Base-by-base conservation (phyloP, 148 eudicot species). In the Pharnaceum exiguum region DNA sequence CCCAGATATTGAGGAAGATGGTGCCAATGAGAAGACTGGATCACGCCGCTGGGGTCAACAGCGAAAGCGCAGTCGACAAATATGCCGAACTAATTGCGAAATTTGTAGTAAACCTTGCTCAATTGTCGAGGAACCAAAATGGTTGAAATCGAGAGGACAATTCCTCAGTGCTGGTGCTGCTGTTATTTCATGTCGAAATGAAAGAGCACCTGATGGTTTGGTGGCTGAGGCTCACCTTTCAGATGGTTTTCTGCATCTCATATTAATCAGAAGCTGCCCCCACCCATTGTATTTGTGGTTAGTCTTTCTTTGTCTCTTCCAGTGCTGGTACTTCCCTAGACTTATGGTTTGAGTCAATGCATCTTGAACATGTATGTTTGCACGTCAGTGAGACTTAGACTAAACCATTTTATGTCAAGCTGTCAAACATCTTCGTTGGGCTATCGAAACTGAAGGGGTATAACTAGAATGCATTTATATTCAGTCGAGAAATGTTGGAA, bases 151-250 rank as follows among this genome's bases (percentile, higher is more conserved):
- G 46, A 86, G 63, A 69, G 99, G 99, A 17, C 79, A 67, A 29
- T 94, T 67, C 55, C 85, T 89, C 28, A 94, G 99, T 35, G 76
- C 86, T 48, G 99, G 96, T 23, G 90, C 91, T 69, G 99, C 99
- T 52, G 84, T 94, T 30, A 94, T 94, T 40, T 83, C 99, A 39
- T 83, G 90, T 77, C 77, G 99, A 57, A 94, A 94, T 72, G 99
- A 86, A 68, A 89, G 79, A 56, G 96, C 99, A 23, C 96, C 99
- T 13, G 96, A 94, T 70, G 99, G 99, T 57, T 75, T 94, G 75
- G 99, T 89, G 25, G 96, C 91, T 25, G 87, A 89, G 69, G 99
- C 99, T 26, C 99, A 94, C 65, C 87, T 94, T 63, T 77, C 96
- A 49, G 96, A 94, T 63, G 99, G 96, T 27, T 87, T 79, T 55